Percentiles rank a stretch among this genome's conserved stretches.
phyloP scores from a whole-genome alignment of 495 filamentous ascomycete species.

The Lophiostoma macrostomum region DNA sequence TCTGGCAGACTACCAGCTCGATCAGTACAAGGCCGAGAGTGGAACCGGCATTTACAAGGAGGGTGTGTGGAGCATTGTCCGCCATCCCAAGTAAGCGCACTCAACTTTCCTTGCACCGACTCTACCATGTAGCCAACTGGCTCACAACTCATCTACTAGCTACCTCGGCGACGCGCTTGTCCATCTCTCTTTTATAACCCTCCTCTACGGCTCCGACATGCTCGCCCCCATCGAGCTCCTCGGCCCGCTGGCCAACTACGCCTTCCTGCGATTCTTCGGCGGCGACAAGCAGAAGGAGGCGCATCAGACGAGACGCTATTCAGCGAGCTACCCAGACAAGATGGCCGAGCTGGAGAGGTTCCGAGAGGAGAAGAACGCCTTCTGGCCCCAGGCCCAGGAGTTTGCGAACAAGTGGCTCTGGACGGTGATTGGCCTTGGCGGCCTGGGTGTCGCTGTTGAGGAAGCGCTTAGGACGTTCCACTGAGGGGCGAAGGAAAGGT shows the following conservation, averaged over 20 bases:
- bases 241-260: slow-evolving; percentile 56
- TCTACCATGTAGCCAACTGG: neutral
- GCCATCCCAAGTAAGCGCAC: slow-evolving; percentile 57
- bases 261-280: slow-evolving; percentile 54
- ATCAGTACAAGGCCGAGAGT: slow-evolving; percentile 37
- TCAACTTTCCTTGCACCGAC: neutral
- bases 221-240: slow-evolving; percentile 53
- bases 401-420: slow-evolving; percentile 54
- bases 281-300: slow-evolving; percentile 55
- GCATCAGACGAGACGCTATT: slow-evolving; percentile 51
- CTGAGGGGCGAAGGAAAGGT: too few species aligned
- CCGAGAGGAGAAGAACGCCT: slow-evolving; percentile 49
- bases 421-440: slow-evolving; percentile 49
- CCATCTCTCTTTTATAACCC: slow-evolving; percentile 50
- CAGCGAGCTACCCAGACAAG: slow-evolving; percentile 47
- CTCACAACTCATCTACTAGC: slow-evolving; percentile 34
- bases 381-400: slow-evolving; percentile 53
- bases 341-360: slow-evolving; percentile 49
- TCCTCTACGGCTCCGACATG: slow-evolving; percentile 51
- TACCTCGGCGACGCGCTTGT: slow-evolving; percentile 58
- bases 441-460: slow-evolving; percentile 25
- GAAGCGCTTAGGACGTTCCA: slow-evolving; percentile 26
- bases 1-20: slow-evolving; percentile 55
- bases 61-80: slow-evolving; percentile 58
- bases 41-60: slow-evolving; percentile 46